Evolutionary conservation across 306 rosid species (phyloP), one percentile per base, ranked within the genome.

Genomic region (Oemleria cerasiformis): DNA sequence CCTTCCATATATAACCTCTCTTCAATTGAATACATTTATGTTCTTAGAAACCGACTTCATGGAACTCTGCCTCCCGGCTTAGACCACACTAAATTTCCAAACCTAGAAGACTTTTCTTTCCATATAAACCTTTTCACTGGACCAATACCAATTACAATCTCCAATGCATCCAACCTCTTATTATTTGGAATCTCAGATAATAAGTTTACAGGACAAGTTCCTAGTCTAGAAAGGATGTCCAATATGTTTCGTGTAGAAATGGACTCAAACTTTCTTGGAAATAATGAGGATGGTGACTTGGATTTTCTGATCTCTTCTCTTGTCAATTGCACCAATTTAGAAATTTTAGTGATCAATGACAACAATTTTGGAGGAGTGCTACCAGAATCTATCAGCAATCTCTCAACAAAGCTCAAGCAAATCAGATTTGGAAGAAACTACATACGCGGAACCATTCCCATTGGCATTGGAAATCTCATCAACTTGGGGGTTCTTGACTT

Each of bases 31-130:
- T 0, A 1, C 10, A 21, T 83, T 9, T 62, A 71, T 6, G 48
- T 75, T 7, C 6, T 0, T 5, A 8, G 0, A 0, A 83, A 75
- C 47, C 14, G 44, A 34, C 59, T 83, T 41, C 1, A 68, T 38
- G 81, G 86, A 63, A 23, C 50, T 62, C 76, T 82, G 42, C 81
- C 82, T 6, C 50, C 17, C 7, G 50, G 73, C 71, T 50, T 73
- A 17, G 79, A 72, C 62, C 73, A 23, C 67, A 15, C 1, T 0
- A 5, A 21, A 13, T 67, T 73, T 36, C 85, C 77, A 17, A 58
- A 77, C 11, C 82, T 81, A n/a, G 34, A 68, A 73, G 0, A 2
- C 5, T 41, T 77, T 50, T 8, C 1, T 0, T 50, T 68, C 38
- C 44, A 16, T 14, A 6, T 19, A 1, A 81, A 81, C 60, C 60